A percentile compares a stretch with the other conserved stretches of the same genome.
These are phyloP conservation scores for Carex littledalei DNA, from an alignment of 176 grass and related monocot species.

Conservation along the genomic window DNA sequence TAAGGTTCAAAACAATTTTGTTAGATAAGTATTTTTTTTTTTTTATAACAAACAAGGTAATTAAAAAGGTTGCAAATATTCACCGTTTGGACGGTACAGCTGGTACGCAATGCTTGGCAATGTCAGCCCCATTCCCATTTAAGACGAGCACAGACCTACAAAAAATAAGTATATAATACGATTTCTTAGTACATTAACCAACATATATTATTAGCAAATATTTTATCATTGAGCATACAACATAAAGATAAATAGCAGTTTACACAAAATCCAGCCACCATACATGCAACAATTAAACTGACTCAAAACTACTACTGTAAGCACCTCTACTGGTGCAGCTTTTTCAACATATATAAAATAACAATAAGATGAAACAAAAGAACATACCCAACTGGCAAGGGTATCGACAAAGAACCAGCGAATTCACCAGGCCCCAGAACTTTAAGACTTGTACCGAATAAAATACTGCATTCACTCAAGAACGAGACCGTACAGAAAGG, in stretches of 20 bases:
- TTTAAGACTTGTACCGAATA: constrained; percentile 36
- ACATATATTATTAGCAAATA: neutral
- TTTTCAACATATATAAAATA: neutral
- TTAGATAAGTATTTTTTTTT: neutral
- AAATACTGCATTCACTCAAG: constrained; percentile 41
- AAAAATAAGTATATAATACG: constrained; percentile 15
- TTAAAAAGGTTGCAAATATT: neutral
- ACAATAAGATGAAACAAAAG: neutral
- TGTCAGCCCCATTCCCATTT: constrained; percentile 45
- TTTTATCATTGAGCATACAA: neutral
- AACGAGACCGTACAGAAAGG: constrained; percentile 49
- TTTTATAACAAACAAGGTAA: neutral
- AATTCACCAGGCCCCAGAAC: constrained; percentile 36
- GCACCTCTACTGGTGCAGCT: neutral
- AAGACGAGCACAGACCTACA: constrained; percentile 43
- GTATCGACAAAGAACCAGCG: constrained; percentile 2
- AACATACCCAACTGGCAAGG: constrained; percentile 46
- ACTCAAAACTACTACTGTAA: neutral
- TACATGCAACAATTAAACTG: neutral
- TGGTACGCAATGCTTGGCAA: constrained; percentile 47
- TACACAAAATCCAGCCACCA: neutral
- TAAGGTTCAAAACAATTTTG: constrained; percentile 12
- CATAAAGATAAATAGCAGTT: neutral
- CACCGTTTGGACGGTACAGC: constrained; percentile 41
- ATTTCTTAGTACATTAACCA: neutral